Conservation (phyloP, 805 yeast genomes). For the Grigorovia transvaalensis region DNA sequence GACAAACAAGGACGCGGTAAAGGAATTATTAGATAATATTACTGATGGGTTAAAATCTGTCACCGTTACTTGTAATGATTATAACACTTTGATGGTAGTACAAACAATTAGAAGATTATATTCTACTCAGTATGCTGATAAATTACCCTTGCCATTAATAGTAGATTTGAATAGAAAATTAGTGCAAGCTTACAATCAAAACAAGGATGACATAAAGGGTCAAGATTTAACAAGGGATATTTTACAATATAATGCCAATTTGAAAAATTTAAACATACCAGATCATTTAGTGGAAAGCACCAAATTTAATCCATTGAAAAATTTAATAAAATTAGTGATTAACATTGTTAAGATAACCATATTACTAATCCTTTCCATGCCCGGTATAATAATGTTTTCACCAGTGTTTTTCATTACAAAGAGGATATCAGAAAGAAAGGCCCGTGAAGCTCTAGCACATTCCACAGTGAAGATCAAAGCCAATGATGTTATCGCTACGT, state of each 20-base stretch:
- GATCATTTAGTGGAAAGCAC: conserved; percentile 43
- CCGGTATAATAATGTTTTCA: conserved; percentile 79
- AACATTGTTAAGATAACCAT: conserved; percentile 49
- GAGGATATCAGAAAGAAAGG: conserved; percentile 60
- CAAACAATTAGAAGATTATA: conserved; percentile 90
- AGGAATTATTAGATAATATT: conserved; percentile 56
- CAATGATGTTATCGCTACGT: conserved; percentile 89
- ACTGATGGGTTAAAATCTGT: conserved; percentile 71
- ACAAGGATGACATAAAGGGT: conserved; percentile 59
- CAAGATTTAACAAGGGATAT: conserved; percentile 52
- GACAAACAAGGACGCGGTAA: conserved; percentile 56
- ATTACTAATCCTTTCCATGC: conserved; percentile 58
- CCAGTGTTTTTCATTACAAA: conserved; percentile 82
- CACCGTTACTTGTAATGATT: conserved; percentile 81
- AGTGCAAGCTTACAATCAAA: conserved; percentile 69
- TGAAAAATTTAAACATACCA: conserved; percentile 54
- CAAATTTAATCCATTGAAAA: conserved; percentile 40
- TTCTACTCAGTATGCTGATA: conserved; percentile 44
- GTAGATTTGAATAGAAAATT: conserved; percentile 88
- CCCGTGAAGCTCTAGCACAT: conserved; percentile 66
- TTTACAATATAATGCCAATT: conserved; percentile 60
- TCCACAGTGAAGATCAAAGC: conserved; percentile 89
- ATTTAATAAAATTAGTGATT: conserved; percentile 42
- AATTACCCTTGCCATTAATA: conserved; percentile 68
- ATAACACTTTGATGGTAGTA: conserved; percentile 77